Evolutionary conservation across 129 eudicot genomes (phyloP).

Genomic region (Mikania micrantha): DNA sequence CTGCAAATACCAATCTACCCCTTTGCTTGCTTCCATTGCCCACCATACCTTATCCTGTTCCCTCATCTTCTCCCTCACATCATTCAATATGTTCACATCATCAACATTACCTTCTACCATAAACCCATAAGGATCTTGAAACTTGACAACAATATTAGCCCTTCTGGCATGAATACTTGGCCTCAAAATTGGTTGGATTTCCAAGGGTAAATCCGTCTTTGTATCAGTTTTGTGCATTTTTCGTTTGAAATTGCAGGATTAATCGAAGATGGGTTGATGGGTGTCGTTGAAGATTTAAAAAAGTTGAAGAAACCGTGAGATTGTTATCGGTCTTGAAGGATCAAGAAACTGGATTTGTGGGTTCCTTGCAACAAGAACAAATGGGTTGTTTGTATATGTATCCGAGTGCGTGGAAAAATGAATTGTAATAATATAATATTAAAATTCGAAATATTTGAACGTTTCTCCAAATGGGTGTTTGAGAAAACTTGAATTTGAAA

Average conservation of each 20-base stretch:
- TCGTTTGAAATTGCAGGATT: not conserved
- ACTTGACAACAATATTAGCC: conserved; percentile 83
- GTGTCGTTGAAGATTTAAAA: conserved; percentile 8
- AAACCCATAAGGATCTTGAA: conserved; percentile 91
- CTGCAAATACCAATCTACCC: conserved; percentile 78
- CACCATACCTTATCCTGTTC: conserved; percentile 87
- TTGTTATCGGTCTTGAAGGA: conserved; percentile 20
- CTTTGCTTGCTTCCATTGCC: conserved; percentile 84
- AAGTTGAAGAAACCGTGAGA: conserved; percentile 25
- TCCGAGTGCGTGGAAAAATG: too few species aligned
- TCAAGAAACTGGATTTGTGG: conserved; percentile 21
- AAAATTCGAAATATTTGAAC: conserved; percentile 17
- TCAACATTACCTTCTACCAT: conserved; percentile 96
- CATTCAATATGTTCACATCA: conserved; percentile 91
- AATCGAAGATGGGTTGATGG: conserved; percentile 19
- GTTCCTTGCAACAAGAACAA: conserved; percentile 25
- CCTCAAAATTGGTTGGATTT: conserved; percentile 51
- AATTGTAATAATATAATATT: too few species aligned
- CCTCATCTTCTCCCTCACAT: conserved; percentile 88
- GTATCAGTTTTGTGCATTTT: conserved; percentile 50
- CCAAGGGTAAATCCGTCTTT: conserved; percentile 44
- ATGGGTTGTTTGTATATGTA: conserved; percentile 9
- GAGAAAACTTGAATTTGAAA: conserved; percentile 30
- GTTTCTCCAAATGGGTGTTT: conserved; percentile 46
- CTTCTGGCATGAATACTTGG: conserved; percentile 91